phyloP scores from a whole-genome alignment of 192 early-diverging fungal species.

The Anaeromyces robustus region DNA sequence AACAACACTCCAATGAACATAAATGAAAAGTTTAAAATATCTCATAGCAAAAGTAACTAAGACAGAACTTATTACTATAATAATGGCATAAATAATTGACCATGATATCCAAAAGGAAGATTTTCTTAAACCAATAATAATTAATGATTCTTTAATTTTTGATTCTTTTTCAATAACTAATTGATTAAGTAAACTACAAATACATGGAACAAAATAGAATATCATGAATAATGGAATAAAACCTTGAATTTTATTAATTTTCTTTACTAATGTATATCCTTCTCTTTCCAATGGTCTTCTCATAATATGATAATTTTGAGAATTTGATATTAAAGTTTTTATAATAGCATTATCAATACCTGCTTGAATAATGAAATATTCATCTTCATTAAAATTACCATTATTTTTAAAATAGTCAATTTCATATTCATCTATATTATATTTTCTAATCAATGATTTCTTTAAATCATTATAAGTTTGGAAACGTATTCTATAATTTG shows the following conservation, averaged over 20 bases:
- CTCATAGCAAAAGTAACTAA: not conserved
- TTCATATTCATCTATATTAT: too few relatives aligned
- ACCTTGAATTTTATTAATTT: not conserved
- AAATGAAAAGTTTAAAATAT: not conserved
- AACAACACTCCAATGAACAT: not conserved
- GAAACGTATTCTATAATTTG: not conserved
- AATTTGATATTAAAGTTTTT: too few relatives aligned
- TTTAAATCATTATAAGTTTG: not conserved
- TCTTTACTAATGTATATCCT: not conserved
- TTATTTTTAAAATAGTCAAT: too few relatives aligned
- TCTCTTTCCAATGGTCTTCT: not conserved
- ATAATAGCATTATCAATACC: too few relatives aligned
- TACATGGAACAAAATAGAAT: not conserved
- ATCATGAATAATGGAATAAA: not conserved
- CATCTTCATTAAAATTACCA: too few relatives aligned
- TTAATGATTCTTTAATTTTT: not conserved
- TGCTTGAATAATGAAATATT: too few relatives aligned
- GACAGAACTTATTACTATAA: not conserved
- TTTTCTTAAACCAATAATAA: not conserved
- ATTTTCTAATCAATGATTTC: not conserved
- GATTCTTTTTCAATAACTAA: not conserved
- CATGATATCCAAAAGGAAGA: not conserved
- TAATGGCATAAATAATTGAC: not conserved
- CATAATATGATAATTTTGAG: not conserved
- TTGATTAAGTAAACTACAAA: not conserved